phyloP scores from a whole-genome alignment of 2,329 filamentous ascomycete genomes.

The Mollisiaceae sp. region DNA sequence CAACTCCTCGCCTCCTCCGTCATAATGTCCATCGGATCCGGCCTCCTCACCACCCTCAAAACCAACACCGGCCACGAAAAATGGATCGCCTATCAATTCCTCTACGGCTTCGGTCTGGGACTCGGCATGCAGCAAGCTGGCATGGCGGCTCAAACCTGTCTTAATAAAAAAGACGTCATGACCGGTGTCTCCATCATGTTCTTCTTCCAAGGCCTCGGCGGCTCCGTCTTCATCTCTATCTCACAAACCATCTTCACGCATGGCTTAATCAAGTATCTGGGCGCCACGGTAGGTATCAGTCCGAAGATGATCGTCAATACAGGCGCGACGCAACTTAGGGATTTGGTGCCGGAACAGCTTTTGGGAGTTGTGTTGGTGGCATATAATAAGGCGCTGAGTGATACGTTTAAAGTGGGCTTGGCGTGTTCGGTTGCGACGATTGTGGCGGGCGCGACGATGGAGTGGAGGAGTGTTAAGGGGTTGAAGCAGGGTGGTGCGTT shows the following conservation, averaged over 20 bases:
- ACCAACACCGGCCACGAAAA: constrained; percentile 41
- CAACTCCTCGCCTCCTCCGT: constrained; percentile 35
- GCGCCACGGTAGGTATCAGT: constrained; percentile 18
- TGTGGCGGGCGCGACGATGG: constrained; percentile 54
- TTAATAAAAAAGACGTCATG: constrained; percentile 37
- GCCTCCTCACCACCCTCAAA: constrained; percentile 47
- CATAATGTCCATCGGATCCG: constrained; percentile 46
- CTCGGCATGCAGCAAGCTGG: constrained; percentile 41
- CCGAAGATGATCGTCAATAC: constrained; percentile 37
- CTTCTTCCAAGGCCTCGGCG: constrained; percentile 46
- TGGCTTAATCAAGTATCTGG: constrained; percentile 35
- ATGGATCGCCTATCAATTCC: constrained; percentile 44
- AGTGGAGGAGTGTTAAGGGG: constrained; percentile 63
- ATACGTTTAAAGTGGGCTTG: constrained; percentile 59
- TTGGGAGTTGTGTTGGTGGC: constrained; percentile 54
- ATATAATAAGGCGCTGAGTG: constrained; percentile 59
- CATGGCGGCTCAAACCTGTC: constrained; percentile 38
- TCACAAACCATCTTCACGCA: constrained; percentile 37
- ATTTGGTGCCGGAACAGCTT: constrained; percentile 43
- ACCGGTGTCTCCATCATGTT: constrained; percentile 43
- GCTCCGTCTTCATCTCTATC: constrained; percentile 44
- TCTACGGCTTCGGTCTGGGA: constrained; percentile 40
- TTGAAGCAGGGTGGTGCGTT: constrained; percentile 39
- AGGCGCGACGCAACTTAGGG: constrained; percentile 58
- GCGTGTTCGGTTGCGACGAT: constrained; percentile 54